Evolutionary conservation across 768 basidiomycete species (phyloP).

Genomic region (Tricholoma furcatifolium): DNA sequence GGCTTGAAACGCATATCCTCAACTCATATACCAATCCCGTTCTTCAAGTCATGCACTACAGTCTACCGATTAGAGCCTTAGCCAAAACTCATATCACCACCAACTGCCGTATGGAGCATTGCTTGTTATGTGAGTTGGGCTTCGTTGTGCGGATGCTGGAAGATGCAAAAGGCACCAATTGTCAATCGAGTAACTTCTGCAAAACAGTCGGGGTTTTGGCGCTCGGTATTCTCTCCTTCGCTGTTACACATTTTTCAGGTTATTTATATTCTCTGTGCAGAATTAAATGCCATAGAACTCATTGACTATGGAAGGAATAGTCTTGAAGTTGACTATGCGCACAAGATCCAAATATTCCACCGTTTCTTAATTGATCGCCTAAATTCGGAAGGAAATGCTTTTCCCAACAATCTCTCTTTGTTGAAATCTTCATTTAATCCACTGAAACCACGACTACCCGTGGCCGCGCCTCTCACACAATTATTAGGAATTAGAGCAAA

Average conservation of each 20-base stretch:
- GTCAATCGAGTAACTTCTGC: constrained; percentile 97
- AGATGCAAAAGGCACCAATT: constrained; percentile 91
- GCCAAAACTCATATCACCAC: constrained; percentile 93
- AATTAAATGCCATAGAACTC: constrained; percentile 78
- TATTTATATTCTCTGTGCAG: constrained; percentile 30
- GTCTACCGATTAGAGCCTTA: constrained; percentile 68
- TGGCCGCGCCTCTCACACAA: constrained; percentile 79
- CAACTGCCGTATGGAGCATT: constrained; percentile 87
- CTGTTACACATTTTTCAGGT: not conserved
- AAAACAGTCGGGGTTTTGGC: constrained; percentile 88
- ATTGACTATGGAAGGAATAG: constrained; percentile 84
- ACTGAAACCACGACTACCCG: constrained; percentile 24
- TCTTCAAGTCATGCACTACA: constrained; percentile 89
- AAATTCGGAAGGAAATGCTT: constrained; percentile 66
- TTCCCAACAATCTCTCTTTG: constrained; percentile 57
- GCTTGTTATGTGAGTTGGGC: constrained; percentile 91
- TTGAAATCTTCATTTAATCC: constrained; percentile 30
- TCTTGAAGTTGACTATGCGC: constrained; percentile 73
- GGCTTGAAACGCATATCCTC: constrained; percentile 93
- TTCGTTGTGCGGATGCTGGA: constrained; percentile 95
- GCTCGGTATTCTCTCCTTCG: constrained; percentile 53
- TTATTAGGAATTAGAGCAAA: constrained; percentile 78
- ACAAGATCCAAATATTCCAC: constrained; percentile 93
- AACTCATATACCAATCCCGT: constrained; percentile 96
- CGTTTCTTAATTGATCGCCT: constrained; percentile 90